Base-by-base conservation (phyloP, 202 grass and related monocot species). In the Panicum virgatum region DNA sequence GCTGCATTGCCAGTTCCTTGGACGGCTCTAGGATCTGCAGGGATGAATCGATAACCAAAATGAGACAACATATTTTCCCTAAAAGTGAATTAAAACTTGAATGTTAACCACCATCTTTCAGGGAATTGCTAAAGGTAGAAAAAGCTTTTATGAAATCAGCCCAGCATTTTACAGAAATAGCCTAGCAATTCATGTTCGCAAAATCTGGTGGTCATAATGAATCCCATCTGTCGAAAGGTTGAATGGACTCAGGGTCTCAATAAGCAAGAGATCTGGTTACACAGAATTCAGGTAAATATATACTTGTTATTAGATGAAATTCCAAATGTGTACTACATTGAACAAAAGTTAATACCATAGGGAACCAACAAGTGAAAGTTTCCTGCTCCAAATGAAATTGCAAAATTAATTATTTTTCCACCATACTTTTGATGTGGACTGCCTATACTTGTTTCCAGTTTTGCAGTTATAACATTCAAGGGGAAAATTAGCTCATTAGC, bases 21-120 rank as follows among this genome's bases (percentile, higher is more conserved):
- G 87, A 98, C 2, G 96, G 96, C 80, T 98, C 92, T 73, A 98
- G 75, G 72, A 98, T 93, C 96, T 96, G 89, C 73, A 74, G 60
- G 23, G 70, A 66, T 78, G 60, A 7, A 32, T 68, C 58, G 5
- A 85, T 81, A 29, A 44, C 20, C 20, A 71, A 68, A 36, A 80
- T 66, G n/a, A 83, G 20, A n/a, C 29, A 66, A 0, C 44, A 52
- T 20, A 39, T 36, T 36, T 80, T 34, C 32, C 30, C 0, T 6
- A 39, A 59, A 36, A 29, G 20, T 29, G 32, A 50, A 48, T 14
- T 69, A 19, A 30, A 43, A 30, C n/a, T 32, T 67, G 5, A 62
- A 18, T 62, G 12, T 39, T 43, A 58, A 43, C 25, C 5, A 26
- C 18, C 47, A 58, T 25, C 6, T 12, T 79, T 73, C 32, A 26